A percentile compares a stretch with the other conserved stretches of the same genome.
Conservation (phyloP, 2,329 filamentous ascomycete species). For the Ophidiomyces ophidiicola region DNA sequence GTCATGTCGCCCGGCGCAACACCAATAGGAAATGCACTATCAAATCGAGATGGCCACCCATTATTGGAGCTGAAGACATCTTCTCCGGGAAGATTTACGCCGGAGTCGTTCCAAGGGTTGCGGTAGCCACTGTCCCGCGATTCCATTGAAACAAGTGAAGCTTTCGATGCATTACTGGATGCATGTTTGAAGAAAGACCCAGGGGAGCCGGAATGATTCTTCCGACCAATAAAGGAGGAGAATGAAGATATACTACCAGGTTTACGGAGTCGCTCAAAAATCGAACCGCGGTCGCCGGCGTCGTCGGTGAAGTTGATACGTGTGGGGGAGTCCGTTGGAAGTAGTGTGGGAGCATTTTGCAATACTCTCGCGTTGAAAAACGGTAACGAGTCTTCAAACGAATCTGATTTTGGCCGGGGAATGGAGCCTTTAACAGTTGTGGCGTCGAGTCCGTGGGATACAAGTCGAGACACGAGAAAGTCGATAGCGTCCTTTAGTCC, state of each 20-base stretch:
- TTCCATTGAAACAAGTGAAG: slow-evolving; percentile 89
- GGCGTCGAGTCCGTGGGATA: slow-evolving; percentile 77
- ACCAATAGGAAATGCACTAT: slow-evolving; percentile 54
- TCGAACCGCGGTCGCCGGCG: slow-evolving; percentile 62
- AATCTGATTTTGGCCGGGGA: slow-evolving; percentile 94
- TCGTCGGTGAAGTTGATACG: slow-evolving; percentile 74
- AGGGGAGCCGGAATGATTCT: slow-evolving; percentile 80
- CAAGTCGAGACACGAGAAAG: slow-evolving; percentile 74
- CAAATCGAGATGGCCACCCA: slow-evolving; percentile 42
- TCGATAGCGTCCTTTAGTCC: slow-evolving; percentile 93
- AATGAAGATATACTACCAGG: slow-evolving; percentile 89
- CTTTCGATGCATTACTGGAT: slow-evolving; percentile 80
- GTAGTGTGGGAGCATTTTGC: slow-evolving; percentile 73
- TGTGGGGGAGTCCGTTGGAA: slow-evolving; percentile 77
- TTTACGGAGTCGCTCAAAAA: slow-evolving; percentile 89
- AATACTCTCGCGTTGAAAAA: slow-evolving; percentile 96
- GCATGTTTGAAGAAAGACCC: slow-evolving; percentile 86
- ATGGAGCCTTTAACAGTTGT: slow-evolving; percentile 86
- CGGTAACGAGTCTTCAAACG: slow-evolving; percentile 90
- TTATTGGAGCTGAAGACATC: slow-evolving; percentile 54
- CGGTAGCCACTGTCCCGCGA: slow-evolving; percentile 89
- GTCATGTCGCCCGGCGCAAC: slow-evolving; percentile 62
- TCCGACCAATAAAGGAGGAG: slow-evolving; percentile 90
- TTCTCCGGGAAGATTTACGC: slow-evolving; percentile 84
- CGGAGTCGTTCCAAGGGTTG: slow-evolving; percentile 96